phyloP scores from a whole-genome alignment of 345 rosid species.

The Dovyalis caffra region DNA sequence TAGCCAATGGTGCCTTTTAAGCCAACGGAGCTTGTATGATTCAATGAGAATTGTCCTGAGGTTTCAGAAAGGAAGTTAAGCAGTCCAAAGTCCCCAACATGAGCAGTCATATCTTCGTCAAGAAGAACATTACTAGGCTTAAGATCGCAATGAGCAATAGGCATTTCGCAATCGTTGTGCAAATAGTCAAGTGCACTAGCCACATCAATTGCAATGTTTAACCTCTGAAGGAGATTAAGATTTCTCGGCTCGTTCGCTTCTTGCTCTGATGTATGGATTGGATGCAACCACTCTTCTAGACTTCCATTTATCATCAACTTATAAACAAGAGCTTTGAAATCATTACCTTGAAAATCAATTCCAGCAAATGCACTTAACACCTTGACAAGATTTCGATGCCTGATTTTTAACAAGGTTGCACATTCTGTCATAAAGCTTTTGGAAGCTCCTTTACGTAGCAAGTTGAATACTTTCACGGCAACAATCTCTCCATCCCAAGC shows the following conservation, averaged over 20 bases:
- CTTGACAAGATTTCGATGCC: too few relatives aligned
- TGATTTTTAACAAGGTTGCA: background rate
- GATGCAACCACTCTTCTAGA: conserved; percentile 7
- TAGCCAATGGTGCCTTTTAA: too few relatives aligned
- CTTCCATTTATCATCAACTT: conserved; percentile 10
- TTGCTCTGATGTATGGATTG: background rate
- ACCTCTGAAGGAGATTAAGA: too few relatives aligned
- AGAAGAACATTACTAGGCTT: too few relatives aligned
- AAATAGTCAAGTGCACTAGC: too few relatives aligned
- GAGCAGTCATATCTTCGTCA: too few relatives aligned
- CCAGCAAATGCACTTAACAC: too few relatives aligned
- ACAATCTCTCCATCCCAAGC: background rate
- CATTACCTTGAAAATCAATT: too few relatives aligned
- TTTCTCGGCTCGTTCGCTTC: background rate
- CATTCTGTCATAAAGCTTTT: conserved; percentile 4
- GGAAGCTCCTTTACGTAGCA: background rate
- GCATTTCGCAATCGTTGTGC: too few relatives aligned
- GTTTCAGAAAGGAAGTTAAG: background rate
- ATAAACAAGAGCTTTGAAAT: too few relatives aligned
- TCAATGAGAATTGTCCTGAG: background rate
- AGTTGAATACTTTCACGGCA: conserved; percentile 5
- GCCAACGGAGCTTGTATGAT: conserved; percentile 3
- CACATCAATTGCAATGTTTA: too few relatives aligned
- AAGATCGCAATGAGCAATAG: too few relatives aligned
- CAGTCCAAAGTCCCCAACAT: conserved; percentile 18